These are phyloP conservation scores for Pyrenophora tritici-repentis DNA, from an alignment of 2,329 filamentous ascomycete genomes.

Conservation along the genomic window DNA sequence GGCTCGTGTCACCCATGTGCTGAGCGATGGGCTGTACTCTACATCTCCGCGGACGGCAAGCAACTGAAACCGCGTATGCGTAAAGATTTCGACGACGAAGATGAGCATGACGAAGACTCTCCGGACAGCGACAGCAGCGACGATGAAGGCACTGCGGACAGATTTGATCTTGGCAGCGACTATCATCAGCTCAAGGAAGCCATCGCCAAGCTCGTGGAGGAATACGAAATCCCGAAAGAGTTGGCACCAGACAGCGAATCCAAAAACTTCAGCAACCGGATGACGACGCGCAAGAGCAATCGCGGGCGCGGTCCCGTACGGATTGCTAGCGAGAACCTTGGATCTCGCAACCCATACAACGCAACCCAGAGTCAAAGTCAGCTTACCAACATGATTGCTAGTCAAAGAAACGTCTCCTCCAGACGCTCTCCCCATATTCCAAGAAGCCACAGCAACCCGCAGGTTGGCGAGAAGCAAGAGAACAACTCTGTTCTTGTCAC, in stretches of 20 bases:
- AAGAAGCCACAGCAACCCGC: slow-evolving; percentile 50
- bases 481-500: slow-evolving; percentile 63
- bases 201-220: slow-evolving; percentile 78
- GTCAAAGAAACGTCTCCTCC: slow-evolving; percentile 40
- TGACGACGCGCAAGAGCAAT: slow-evolving; percentile 53
- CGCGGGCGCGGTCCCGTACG: slow-evolving; percentile 35
- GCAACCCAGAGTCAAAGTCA: slow-evolving; percentile 40
- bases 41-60: slow-evolving; percentile 74
- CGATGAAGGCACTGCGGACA: slow-evolving; percentile 50
- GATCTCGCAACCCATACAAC: slow-evolving; percentile 60
- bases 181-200: slow-evolving; percentile 82
- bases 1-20: slow-evolving; percentile 78
- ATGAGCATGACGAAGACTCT: slow-evolving; percentile 66
- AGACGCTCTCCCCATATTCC: slow-evolving; percentile 46
- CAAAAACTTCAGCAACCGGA: slow-evolving; percentile 73
- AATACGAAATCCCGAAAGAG: slow-evolving; percentile 77
- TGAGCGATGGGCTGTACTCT: slow-evolving; percentile 82
- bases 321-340: slow-evolving; percentile 36
- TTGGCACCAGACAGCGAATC: slow-evolving; percentile 64
- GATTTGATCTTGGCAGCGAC: slow-evolving; percentile 71
- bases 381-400: slow-evolving; percentile 47
- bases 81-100: slow-evolving; percentile 68
- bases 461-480: slow-evolving; percentile 40
- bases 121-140: slow-evolving; percentile 57
- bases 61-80: slow-evolving; percentile 72